These are phyloP conservation scores for Sindora glabra DNA, from an alignment of 306 rosid genomes.

Conservation along the genomic window DNA sequence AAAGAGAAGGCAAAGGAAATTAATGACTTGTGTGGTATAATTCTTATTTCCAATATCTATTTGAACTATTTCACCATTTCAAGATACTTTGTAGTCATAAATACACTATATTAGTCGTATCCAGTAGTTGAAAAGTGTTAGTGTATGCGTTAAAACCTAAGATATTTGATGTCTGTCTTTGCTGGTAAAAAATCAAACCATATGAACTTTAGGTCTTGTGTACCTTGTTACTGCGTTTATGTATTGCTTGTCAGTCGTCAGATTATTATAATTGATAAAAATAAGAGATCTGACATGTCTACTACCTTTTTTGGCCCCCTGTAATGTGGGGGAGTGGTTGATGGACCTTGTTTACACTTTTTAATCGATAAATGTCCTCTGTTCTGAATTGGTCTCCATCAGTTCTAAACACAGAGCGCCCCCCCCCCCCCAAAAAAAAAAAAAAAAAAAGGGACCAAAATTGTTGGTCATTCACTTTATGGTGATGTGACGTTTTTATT, in stretches of 20 bases:
- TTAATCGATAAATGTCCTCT: too few species aligned
- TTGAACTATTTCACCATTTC: not conserved
- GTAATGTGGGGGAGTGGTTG: not conserved
- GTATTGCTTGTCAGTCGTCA: not conserved
- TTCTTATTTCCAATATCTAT: not conserved
- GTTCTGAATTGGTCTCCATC: too few species aligned
- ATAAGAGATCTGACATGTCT: not conserved
- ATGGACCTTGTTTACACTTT: not conserved
- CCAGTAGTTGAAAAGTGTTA: not conserved
- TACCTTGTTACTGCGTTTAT: not conserved
- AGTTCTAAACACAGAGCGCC: too few species aligned
- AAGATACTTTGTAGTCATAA: not conserved
- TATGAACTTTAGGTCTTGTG: not conserved
- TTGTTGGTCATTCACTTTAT: not conserved
- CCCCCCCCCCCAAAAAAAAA: too few species aligned
- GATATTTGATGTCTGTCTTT: not conserved
- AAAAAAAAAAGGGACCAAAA: too few species aligned
- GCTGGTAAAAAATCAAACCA: not conserved
- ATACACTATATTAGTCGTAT: not conserved
- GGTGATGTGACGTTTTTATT: not conserved
- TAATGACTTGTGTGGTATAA: conserved; percentile 67
- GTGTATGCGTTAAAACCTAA: not conserved
- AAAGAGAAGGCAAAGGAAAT: conserved; percentile 80
- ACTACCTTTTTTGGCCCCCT: not conserved
- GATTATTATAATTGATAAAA: not conserved